Evolutionary conservation across 2,329 filamentous ascomycete species (phyloP).

Genomic region (Sodiomyces alkalinus): DNA sequence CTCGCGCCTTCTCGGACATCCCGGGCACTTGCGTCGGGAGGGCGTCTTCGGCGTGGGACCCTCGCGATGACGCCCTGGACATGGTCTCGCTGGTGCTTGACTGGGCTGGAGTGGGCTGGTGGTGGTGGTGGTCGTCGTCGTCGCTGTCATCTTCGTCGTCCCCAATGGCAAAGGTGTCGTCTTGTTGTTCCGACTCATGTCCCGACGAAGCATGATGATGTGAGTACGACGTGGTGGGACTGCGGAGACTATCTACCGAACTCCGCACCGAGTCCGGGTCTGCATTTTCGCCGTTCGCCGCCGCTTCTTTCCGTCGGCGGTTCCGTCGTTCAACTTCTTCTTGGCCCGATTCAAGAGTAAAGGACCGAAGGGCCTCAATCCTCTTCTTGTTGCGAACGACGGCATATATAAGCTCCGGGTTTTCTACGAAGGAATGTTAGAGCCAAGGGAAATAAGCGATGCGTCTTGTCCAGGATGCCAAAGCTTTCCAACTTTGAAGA

Average conservation of each 20-base stretch:
- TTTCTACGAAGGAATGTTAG: too few relatives aligned
- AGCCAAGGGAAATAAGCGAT: too few relatives aligned
- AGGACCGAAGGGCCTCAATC: conserved; percentile 71
- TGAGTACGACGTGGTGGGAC: conserved; percentile 38
- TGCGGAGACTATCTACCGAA: conserved; percentile 54
- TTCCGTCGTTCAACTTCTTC: conserved; percentile 77
- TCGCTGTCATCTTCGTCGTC: conserved; percentile 55
- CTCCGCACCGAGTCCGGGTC: conserved; percentile 37
- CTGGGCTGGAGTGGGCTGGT: conserved; percentile 40
- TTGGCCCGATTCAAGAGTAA: conserved; percentile 83
- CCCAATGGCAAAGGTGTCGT: conserved; percentile 74
- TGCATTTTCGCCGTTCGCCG: conserved; percentile 30
- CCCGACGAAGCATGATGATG: conserved; percentile 44
- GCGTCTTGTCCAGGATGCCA: conserved; percentile 8
- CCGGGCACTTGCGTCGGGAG: conserved; percentile 71
- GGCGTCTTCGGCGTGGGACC: conserved; percentile 55
- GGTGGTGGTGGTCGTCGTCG: conserved; percentile 35
- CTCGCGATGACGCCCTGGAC: conserved; percentile 52
- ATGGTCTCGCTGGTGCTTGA: conserved; percentile 50
- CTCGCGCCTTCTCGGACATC: conserved; percentile 94
- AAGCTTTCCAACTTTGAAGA: too few relatives aligned
- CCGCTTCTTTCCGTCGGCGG: conserved; percentile 51
- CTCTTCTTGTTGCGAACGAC: conserved; percentile 66
- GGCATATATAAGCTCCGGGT: conserved; percentile 66
- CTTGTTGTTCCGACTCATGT: conserved; percentile 53